phyloP scores from a whole-genome alignment of 1,284 basidiomycete species.

The Microbotryum silenes-acaulis region DNA sequence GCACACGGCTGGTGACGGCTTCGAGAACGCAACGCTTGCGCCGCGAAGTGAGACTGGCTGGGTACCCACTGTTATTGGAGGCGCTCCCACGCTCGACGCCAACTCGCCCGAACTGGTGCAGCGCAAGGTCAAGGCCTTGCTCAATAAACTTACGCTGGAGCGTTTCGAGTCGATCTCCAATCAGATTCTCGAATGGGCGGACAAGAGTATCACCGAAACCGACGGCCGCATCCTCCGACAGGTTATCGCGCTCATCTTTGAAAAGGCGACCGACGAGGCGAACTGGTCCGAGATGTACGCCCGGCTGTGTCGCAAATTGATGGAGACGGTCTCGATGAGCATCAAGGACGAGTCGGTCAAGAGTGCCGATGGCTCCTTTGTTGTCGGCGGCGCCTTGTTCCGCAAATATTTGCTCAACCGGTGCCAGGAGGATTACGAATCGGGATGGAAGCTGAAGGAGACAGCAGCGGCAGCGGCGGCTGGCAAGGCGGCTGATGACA shows the following conservation, averaged over 20 bases:
- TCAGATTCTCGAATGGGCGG: slow-evolving; percentile 89
- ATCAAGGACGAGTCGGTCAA: slow-evolving; percentile 80
- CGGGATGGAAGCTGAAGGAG: slow-evolving; percentile 59
- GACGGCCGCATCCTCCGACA: slow-evolving; percentile 90
- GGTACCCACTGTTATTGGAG: slow-evolving; percentile 47
- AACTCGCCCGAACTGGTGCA: slow-evolving; percentile 55
- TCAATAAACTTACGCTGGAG: slow-evolving; percentile 97
- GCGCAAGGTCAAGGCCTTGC: slow-evolving; percentile 82
- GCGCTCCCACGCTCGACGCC: slow-evolving; percentile 4
- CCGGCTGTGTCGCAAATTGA: slow-evolving; percentile 84
- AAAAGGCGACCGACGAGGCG: slow-evolving; percentile 93
- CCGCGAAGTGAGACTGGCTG: slow-evolving; percentile 69
- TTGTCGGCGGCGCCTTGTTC: slow-evolving; percentile 77
- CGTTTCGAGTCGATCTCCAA: slow-evolving; percentile 91
- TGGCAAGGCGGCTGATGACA: slow-evolving; percentile 50
- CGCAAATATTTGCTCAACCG: slow-evolving; percentile 83
- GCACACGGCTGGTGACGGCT: slow-evolving; percentile 51
- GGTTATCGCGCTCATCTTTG: slow-evolving; percentile 91
- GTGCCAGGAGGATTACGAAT: slow-evolving; percentile 91
- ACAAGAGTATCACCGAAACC: slow-evolving; percentile 84
- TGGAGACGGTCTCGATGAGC: slow-evolving; percentile 74
- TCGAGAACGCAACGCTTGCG: slow-evolving; percentile 29
- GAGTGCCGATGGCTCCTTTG: slow-evolving; percentile 68
- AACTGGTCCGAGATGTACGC: slow-evolving; percentile 97
- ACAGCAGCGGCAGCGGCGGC: slow-evolving; percentile 49